Conservation (phyloP, 2,329 filamentous ascomycete genomes). For the Cladosporium sp. region DNA sequence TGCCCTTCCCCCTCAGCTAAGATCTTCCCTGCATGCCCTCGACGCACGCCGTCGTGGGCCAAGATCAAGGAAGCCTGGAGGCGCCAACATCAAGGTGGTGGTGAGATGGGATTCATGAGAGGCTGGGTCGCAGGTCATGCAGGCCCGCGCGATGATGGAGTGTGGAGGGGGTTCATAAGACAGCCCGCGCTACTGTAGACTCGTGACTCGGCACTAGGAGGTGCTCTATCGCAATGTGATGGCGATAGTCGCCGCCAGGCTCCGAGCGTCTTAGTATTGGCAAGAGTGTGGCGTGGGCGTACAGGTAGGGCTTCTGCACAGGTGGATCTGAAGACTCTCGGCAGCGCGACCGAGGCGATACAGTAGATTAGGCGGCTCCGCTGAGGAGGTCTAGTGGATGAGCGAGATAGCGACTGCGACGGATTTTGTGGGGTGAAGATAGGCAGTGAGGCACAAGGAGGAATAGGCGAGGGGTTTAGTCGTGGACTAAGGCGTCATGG, state of each 20-base stretch:
- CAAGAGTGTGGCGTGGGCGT: no score
- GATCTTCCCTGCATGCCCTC: background rate
- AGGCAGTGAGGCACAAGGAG: background rate
- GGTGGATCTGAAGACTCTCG: background rate
- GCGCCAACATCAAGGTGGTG: no score
- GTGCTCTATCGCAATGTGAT: no score
- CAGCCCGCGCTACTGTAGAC: no score
- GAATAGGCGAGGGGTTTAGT: background rate
- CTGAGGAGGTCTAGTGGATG: no score
- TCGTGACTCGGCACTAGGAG: no score
- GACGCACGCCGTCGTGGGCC: background rate
- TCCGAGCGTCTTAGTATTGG: no score
- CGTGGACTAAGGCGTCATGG: background rate
- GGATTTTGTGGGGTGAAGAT: background rate
- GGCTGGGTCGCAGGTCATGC: background rate
- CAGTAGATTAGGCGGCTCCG: background rate
- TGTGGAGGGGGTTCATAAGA: no score
- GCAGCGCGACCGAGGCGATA: background rate
- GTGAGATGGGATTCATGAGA: background rate
- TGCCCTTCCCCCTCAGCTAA: background rate
- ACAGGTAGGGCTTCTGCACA: background rate
- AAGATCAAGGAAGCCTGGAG: background rate
- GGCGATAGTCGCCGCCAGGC: no score
- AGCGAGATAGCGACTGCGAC: background rate
- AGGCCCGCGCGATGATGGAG: no score